These are phyloP conservation scores for Mesembryanthemum crystallinum DNA, from an alignment of 148 eudicot species.

Conservation along the genomic window DNA sequence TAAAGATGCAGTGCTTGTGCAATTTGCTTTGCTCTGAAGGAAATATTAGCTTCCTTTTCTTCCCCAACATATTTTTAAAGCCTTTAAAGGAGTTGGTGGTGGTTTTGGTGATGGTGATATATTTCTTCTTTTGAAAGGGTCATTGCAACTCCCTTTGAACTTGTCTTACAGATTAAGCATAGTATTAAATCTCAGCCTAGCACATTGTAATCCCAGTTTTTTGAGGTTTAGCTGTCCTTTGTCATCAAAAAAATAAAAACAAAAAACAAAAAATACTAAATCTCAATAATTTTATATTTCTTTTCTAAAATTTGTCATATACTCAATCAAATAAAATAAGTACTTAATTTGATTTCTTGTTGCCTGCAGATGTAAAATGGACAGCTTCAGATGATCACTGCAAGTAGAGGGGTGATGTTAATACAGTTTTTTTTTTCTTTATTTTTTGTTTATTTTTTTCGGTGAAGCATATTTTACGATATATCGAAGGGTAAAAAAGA, in stretches of 20 bases:
- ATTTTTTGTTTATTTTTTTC: slow-evolving; percentile 12
- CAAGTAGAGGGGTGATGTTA: slow-evolving; percentile 39
- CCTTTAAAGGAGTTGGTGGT: slow-evolving; percentile 17
- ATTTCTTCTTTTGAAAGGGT: slow-evolving; percentile 29
- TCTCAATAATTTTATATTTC: background rate
- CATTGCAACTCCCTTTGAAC: background rate
- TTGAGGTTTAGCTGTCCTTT: no score
- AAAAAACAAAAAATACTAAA: no score
- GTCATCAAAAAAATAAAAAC: no score
- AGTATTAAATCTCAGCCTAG: background rate
- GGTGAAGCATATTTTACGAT: slow-evolving; percentile 32
- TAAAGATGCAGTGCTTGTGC: slow-evolving; percentile 1
- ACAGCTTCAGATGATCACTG: slow-evolving; percentile 34
- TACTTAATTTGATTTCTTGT: background rate
- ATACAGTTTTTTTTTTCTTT: slow-evolving; percentile 21
- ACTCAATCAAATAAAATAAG: no score
- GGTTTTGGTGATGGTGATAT: slow-evolving; percentile 17
- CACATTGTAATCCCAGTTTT: no score
- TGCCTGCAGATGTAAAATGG: slow-evolving; percentile 39
- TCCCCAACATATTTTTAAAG: background rate
- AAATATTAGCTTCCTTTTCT: slow-evolving; percentile 13
- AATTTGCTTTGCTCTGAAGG: slow-evolving; percentile 31
- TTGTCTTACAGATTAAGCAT: slow-evolving; percentile 28
- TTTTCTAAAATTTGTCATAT: background rate
- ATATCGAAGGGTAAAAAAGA: slow-evolving; percentile 24